Conservation (phyloP, 495 filamentous ascomycete genomes). For the Glutinoglossum americanum region DNA sequence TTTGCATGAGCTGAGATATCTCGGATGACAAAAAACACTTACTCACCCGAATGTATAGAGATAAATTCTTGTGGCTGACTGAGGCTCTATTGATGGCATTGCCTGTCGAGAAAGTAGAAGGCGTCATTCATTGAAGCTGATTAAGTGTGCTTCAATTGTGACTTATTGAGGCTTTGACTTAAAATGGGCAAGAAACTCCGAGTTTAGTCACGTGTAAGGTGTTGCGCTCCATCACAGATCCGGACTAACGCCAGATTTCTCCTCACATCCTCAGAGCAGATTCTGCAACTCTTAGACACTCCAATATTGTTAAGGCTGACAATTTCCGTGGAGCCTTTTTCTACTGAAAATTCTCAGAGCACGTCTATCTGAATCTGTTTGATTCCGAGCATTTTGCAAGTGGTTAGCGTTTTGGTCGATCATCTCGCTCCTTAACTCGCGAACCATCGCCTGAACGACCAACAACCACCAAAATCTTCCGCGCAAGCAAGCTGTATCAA, state of each 20-base stretch:
- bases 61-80: neutral
- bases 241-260: neutral
- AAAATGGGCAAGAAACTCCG: neutral
- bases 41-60: neutral
- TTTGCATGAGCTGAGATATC: neutral
- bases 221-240: neutral
- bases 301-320: neutral
- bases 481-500: neutral
- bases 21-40: neutral
- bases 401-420: neutral
- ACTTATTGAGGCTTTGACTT: neutral
- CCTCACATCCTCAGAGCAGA: neutral
- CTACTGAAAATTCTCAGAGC: neutral
- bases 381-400: neutral
- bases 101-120: neutral
- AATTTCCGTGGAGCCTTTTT: neutral
- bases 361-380: neutral
- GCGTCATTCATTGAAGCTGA: neutral
- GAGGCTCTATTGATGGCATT: neutral
- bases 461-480: constrained; percentile 1
- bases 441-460: constrained; percentile 1
- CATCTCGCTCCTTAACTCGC: neutral
- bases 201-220: neutral
- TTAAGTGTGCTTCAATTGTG: neutral
- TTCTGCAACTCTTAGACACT: neutral